Percentiles rank a stretch among this genome's conserved stretches.
phyloP scores from a whole-genome alignment of 1,284 basidiomycete species.

The Trametes pubescens region DNA sequence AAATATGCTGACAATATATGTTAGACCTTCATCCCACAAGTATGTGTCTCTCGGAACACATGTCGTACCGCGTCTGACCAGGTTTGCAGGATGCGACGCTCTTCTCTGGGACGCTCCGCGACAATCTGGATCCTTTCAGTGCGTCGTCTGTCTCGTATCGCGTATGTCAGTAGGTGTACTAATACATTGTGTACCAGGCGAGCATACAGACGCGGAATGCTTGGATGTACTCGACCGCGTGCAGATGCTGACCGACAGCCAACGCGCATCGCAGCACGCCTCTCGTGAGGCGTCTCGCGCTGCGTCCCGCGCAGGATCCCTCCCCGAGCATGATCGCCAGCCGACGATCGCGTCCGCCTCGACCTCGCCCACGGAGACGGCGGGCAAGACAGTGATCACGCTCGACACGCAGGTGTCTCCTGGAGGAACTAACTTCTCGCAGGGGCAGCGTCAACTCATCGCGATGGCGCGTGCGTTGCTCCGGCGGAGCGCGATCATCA shows the following conservation, averaged over 20 bases:
- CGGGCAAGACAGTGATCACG: constrained; percentile 62
- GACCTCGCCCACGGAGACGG: constrained; percentile 53
- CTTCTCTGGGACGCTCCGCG: constrained; percentile 87
- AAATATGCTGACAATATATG: neutral
- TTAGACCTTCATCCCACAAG: constrained; percentile 85
- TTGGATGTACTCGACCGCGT: constrained; percentile 72
- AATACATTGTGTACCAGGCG: constrained; percentile 50
- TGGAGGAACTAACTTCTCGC: constrained; percentile 86
- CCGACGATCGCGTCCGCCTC: constrained; percentile 47
- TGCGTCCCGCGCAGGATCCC: constrained; percentile 41
- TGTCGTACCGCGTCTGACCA: neutral
- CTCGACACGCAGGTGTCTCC: constrained; percentile 80
- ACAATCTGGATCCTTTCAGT: constrained; percentile 90
- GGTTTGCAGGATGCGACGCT: constrained; percentile 72
- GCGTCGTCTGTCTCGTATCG: constrained; percentile 24
- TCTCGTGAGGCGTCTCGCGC: constrained; percentile 60
- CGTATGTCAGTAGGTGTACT: constrained; percentile 24
- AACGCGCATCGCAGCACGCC: constrained; percentile 52
- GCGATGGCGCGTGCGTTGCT: constrained; percentile 84
- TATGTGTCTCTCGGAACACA: too few relatives aligned
- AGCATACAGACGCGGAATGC: constrained; percentile 84
- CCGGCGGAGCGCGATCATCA: constrained; percentile 77
- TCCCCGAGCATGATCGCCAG: constrained; percentile 48
- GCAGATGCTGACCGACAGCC: constrained; percentile 63
- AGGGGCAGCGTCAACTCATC: constrained; percentile 86